phyloP scores from a whole-genome alignment of 805 yeast genomes.

The Saccharomycopsis malanga region DNA sequence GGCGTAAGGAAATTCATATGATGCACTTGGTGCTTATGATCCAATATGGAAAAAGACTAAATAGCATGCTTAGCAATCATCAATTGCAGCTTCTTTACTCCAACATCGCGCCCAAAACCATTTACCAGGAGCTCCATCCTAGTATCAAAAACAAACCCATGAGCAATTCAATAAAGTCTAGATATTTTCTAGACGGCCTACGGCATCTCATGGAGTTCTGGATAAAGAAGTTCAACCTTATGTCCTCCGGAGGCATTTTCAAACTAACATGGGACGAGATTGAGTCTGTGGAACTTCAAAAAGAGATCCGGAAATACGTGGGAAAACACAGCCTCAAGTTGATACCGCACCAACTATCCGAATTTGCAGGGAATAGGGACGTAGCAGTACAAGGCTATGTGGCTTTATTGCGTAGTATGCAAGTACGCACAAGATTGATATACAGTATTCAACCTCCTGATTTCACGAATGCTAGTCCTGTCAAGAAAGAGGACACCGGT shows the following conservation, averaged over 20 bases:
- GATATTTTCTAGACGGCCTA: conserved; percentile 73
- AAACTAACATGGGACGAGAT: conserved; percentile 45
- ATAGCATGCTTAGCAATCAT: conserved; percentile 62
- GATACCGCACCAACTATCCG: conserved; percentile 38
- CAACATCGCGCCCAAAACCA: conserved; percentile 40
- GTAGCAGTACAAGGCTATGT: conserved; percentile 84
- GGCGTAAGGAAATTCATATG: conserved; percentile 52
- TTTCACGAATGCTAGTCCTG: conserved; percentile 38
- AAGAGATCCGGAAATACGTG: conserved; percentile 31
- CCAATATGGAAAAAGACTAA: conserved; percentile 60
- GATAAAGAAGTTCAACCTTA: conserved; percentile 46
- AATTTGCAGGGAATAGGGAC: conserved; percentile 66
- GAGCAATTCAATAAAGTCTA: conserved; percentile 43
- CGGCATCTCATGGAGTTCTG: conserved; percentile 59
- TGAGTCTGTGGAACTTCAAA: conserved; percentile 26
- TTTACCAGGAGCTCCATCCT: conserved; percentile 45
- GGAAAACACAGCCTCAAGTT: conserved; percentile 28
- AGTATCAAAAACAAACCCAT: conserved; percentile 29
- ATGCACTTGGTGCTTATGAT: conserved; percentile 51
- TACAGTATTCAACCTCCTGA: conserved; percentile 91
- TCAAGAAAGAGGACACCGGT: neutral
- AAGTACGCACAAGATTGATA: conserved; percentile 65
- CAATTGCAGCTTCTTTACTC: conserved; percentile 36
- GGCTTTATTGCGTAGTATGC: conserved; percentile 60
- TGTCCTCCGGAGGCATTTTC: conserved; percentile 31